A percentile compares a stretch with the other conserved stretches of the same genome.
Evolutionary conservation across 1,284 basidiomycete genomes (phyloP).

Genomic region (Leccinum fuscescens): DNA sequence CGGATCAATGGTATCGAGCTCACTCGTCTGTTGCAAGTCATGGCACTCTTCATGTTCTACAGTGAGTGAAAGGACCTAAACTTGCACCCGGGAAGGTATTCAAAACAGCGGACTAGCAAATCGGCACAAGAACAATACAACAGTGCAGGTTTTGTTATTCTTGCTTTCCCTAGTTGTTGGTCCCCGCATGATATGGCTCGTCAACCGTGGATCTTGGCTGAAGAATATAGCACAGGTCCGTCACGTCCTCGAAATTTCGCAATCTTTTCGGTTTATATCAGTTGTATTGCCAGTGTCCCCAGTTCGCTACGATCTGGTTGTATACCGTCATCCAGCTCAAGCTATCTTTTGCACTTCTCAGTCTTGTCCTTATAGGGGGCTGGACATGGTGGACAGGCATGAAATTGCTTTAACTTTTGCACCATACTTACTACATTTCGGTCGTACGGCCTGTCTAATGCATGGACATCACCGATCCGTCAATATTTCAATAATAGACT

Average conservation of each 20-base stretch:
- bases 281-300: conserved; percentile 54
- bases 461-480: neutral
- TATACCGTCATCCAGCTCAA: conserved; percentile 68
- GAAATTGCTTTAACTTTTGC: conserved; percentile 36
- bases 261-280: conserved; percentile 5
- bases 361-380: conserved; percentile 48
- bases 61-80: conserved; percentile 44
- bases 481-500: neutral
- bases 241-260: neutral
- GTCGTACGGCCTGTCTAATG: neutral
- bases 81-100: neutral
- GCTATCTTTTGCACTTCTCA: conserved; percentile 57
- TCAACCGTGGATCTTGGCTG: conserved; percentile 64
- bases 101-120: conserved; percentile 43
- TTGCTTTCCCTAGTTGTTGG: conserved; percentile 56
- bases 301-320: conserved; percentile 73
- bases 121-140: conserved; percentile 55
- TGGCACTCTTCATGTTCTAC: conserved; percentile 74
- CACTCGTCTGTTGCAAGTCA: conserved; percentile 42
- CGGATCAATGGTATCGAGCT: conserved; percentile 2
- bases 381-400: conserved; percentile 64
- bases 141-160: conserved; percentile 57
- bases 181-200: conserved; percentile 64
- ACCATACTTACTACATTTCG: neutral
- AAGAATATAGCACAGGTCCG: conserved; percentile 71